Percentiles rank a stretch among this genome's conserved stretches.
Conservation (phyloP, 768 basidiomycete genomes). For the Boletus subparvulus region DNA sequence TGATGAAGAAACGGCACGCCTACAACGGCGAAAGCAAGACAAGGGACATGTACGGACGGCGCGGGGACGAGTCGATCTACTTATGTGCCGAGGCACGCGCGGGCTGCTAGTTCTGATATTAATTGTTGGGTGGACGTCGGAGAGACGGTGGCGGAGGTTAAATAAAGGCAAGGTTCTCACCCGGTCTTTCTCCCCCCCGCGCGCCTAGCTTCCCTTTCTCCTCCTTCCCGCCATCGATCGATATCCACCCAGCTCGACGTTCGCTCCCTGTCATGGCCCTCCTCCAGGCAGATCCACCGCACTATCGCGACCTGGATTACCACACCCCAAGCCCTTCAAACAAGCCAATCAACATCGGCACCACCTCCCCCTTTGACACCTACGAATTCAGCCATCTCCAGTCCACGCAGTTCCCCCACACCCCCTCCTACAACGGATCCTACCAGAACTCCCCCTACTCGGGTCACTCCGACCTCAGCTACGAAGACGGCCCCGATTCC, state of each 20-base stretch:
- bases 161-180: constrained; percentile 31
- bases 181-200: constrained; percentile 21
- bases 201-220: constrained; percentile 16
- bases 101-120: background rate
- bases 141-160: constrained; percentile 29
- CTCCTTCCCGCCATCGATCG: constrained; percentile 7
- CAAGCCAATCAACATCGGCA: constrained; percentile 25
- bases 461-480: constrained; percentile 62
- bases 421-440: constrained; percentile 61
- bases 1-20: background rate
- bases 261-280: constrained; percentile 31
- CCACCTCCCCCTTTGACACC: constrained; percentile 37
- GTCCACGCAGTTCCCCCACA: constrained; percentile 46
- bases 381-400: constrained; percentile 39
- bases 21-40: no score
- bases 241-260: background rate
- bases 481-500: constrained; percentile 50
- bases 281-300: constrained; percentile 23
- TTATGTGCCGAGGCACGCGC: no score
- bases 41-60: no score
- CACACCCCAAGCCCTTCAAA: constrained; percentile 27
- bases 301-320: constrained; percentile 28
- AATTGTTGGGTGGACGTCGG: constrained; percentile 3
- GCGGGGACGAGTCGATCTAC: no score
- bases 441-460: constrained; percentile 74